A percentile compares a stretch with the other conserved stretches of the same genome.
These are phyloP conservation scores for Zalerion maritima DNA, from an alignment of 495 filamentous ascomycete genomes.

Conservation along the genomic window DNA sequence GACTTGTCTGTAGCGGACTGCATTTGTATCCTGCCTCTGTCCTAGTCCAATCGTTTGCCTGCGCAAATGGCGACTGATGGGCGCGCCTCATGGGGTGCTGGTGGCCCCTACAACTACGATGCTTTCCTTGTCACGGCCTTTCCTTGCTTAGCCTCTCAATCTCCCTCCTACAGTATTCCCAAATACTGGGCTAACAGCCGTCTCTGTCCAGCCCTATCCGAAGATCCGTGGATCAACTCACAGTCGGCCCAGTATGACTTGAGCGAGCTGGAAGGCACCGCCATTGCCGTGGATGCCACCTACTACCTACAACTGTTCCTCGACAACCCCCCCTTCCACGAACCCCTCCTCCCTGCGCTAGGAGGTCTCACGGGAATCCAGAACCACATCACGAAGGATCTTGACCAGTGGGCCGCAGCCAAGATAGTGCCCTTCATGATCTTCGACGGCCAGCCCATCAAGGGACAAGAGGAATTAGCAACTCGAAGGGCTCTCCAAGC, in stretches of 20 bases:
- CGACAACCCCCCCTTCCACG: conserved; percentile 48
- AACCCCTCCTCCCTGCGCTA: conserved; percentile 78
- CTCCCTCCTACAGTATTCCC: too few species aligned
- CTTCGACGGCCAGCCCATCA: conserved; percentile 73
- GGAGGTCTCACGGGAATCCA: conserved; percentile 75
- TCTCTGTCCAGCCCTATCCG: conserved; percentile 27
- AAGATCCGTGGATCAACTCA: conserved; percentile 31
- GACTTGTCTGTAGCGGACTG: too few species aligned
- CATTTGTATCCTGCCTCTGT: too few species aligned
- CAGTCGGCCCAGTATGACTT: too few species aligned
- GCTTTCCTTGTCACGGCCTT: too few species aligned
- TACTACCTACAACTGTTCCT: conserved; percentile 72
- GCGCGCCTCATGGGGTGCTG: too few species aligned
- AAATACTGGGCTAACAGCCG: too few species aligned
- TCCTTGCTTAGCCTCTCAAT: too few species aligned
- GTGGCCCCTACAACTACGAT: too few species aligned
- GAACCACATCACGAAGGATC: conserved; percentile 54
- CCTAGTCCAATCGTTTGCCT: too few species aligned
- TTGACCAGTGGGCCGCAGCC: conserved; percentile 50
- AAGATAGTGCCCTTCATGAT: conserved; percentile 64
- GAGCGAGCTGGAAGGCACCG: conserved; percentile 50
- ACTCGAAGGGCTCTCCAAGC: conserved; percentile 31
- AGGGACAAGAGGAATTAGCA: conserved; percentile 46
- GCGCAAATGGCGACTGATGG: too few species aligned
- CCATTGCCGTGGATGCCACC: conserved; percentile 77